A percentile compares a stretch with the other conserved stretches of the same genome.
These are phyloP conservation scores for Sclerospora graminicola DNA, from an alignment of 352 stramenopile genomes.

Conservation along the genomic window DNA sequence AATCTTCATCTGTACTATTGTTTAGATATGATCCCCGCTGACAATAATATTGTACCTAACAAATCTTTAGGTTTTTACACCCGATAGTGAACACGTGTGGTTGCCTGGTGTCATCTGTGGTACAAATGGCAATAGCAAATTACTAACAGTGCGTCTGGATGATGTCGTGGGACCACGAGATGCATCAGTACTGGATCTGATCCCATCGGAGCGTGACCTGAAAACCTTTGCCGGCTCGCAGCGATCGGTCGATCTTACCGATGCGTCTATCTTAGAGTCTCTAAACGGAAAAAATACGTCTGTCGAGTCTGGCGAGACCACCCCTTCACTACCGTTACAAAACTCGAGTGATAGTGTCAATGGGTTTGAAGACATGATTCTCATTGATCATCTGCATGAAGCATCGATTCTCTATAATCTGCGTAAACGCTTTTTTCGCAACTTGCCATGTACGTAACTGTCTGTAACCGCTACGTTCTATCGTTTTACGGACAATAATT, in stretches of 20 bases:
- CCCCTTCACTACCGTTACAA: constrained; percentile 50
- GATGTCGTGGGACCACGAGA: constrained; percentile 46
- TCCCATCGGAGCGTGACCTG: constrained; percentile 45
- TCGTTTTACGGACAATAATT: neutral
- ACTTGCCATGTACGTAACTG: constrained; percentile 53
- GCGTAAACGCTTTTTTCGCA: constrained; percentile 57
- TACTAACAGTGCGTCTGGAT: constrained; percentile 56
- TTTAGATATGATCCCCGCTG: no score
- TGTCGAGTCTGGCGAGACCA: constrained; percentile 23
- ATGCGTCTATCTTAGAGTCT: constrained; percentile 41
- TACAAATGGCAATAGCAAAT: constrained; percentile 26
- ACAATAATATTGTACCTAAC: neutral
- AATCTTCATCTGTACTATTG: no score
- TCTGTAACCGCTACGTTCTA: no score
- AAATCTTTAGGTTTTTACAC: constrained; percentile 45
- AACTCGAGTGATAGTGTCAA: constrained; percentile 45
- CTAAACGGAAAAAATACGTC: constrained; percentile 56
- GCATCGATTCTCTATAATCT: constrained; percentile 84
- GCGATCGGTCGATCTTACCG: constrained; percentile 40
- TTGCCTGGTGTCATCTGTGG: constrained; percentile 63
- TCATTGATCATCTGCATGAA: constrained; percentile 79
- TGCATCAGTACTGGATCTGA: constrained; percentile 21
- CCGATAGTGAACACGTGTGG: constrained; percentile 71
- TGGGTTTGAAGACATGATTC: constrained; percentile 84
- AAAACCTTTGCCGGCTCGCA: constrained; percentile 42